These are phyloP conservation scores for Artemisia annua DNA, from an alignment of 129 eudicot species.

Conservation along the genomic window DNA sequence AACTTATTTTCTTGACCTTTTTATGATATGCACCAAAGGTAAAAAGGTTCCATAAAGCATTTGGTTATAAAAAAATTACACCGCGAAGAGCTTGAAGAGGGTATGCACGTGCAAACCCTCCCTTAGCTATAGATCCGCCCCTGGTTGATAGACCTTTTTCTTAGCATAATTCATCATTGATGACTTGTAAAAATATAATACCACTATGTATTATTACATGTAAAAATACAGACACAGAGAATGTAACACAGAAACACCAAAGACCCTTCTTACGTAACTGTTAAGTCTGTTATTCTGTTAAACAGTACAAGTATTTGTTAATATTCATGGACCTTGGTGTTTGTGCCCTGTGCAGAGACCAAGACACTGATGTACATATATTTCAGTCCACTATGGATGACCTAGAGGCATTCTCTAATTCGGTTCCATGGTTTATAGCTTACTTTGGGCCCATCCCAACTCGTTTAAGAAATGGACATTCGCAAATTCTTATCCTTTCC, in stretches of 20 bases:
- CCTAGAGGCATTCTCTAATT: neutral
- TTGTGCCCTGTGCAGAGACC: neutral
- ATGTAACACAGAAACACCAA: neutral
- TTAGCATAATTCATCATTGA: neutral
- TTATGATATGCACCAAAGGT: too few species aligned
- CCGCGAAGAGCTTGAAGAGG: too few species aligned
- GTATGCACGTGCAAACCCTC: too few species aligned
- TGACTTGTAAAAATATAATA: neutral
- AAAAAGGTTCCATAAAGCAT: too few species aligned
- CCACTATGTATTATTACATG: neutral
- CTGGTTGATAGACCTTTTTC: neutral
- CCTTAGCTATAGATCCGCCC: too few species aligned
- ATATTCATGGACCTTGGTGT: neutral
- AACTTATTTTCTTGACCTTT: too few species aligned
- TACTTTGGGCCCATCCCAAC: neutral
- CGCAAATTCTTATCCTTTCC: too few species aligned
- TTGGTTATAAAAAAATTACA: too few species aligned
- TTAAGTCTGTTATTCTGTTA: neutral
- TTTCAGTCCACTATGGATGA: neutral
- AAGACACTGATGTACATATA: neutral
- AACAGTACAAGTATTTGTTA: neutral
- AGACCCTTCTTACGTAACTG: neutral
- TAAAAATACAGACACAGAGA: neutral
- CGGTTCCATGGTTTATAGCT: neutral
- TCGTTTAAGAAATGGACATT: too few species aligned